phyloP scores from a whole-genome alignment of 345 rosid species.

The Acer campestre region DNA sequence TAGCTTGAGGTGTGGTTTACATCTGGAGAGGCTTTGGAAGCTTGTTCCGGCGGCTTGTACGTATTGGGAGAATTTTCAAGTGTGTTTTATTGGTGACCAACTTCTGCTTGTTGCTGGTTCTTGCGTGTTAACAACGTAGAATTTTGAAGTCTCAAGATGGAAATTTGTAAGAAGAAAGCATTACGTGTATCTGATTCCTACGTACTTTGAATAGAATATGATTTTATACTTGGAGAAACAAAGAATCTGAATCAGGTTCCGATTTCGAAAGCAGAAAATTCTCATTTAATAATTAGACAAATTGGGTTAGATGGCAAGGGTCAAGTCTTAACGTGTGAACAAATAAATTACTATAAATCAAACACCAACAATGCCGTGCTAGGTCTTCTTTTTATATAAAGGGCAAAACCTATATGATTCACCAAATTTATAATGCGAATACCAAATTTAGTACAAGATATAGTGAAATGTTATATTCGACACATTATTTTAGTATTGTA shows the following conservation, averaged over 20 bases:
- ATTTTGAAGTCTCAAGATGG: slow-evolving; percentile 10
- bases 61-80: background rate
- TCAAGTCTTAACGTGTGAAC: too few species aligned
- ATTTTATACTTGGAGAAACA: background rate
- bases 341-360: too few species aligned
- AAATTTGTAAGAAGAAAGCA: slow-evolving; percentile 27
- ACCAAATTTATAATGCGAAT: too few species aligned
- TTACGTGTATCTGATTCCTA: slow-evolving; percentile 31
- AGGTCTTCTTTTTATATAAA: too few species aligned
- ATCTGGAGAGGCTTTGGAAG: slow-evolving; percentile 2
- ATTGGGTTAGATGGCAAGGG: background rate
- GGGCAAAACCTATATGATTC: too few species aligned
- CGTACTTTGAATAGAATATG: slow-evolving; percentile 15
- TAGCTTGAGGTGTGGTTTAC: slow-evolving; percentile 5
- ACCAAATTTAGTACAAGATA: too few species aligned
- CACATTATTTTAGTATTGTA: too few species aligned
- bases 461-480: too few species aligned
- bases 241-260: slow-evolving; percentile 3
- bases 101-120: slow-evolving; percentile 8
- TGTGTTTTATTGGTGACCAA: slow-evolving; percentile 35
- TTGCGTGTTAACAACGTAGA: background rate
- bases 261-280: slow-evolving; percentile 11
- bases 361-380: too few species aligned
- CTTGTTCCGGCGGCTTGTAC: background rate
- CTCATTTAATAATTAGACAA: background rate